These are phyloP conservation scores for Tricholoma hemisulphureum DNA, from an alignment of 768 basidiomycete genomes.

Conservation along the genomic window DNA sequence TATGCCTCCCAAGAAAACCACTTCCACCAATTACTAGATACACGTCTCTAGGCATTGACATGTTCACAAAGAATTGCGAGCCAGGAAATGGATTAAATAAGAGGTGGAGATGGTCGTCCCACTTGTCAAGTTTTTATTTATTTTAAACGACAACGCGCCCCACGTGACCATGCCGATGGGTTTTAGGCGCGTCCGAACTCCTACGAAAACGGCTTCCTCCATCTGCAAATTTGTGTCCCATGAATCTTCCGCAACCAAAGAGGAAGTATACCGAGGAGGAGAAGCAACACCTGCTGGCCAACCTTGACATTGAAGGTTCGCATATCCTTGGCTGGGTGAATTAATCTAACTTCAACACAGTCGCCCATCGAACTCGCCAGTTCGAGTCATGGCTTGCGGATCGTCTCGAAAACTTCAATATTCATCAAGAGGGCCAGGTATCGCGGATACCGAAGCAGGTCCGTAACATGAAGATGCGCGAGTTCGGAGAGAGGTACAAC, in stretches of 20 bases:
- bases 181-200: slow-evolving; percentile 22
- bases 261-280: slow-evolving; percentile 58
- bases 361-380: slow-evolving; percentile 71
- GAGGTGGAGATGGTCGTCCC: background rate
- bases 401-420: slow-evolving; percentile 69
- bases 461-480: slow-evolving; percentile 67
- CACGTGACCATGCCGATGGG: slow-evolving; percentile 35
- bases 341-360: slow-evolving; percentile 34
- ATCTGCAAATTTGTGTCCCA: slow-evolving; percentile 13
- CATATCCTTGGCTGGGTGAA: slow-evolving; percentile 3
- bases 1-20: slow-evolving; percentile 87
- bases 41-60: slow-evolving; percentile 48
- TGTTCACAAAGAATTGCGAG: slow-evolving; percentile 4
- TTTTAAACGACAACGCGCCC: slow-evolving; percentile 29
- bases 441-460: slow-evolving; percentile 75
- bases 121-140: slow-evolving; percentile 25
- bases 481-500: slow-evolving; percentile 76
- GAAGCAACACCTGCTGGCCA: slow-evolving; percentile 71
- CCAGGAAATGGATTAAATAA: background rate
- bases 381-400: slow-evolving; percentile 75
- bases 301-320: slow-evolving; percentile 79
- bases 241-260: slow-evolving; percentile 30
- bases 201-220: slow-evolving; percentile 7
- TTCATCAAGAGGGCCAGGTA: slow-evolving; percentile 74
- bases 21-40: slow-evolving; percentile 95